Percentiles rank a stretch among this genome's conserved stretches.
Evolutionary conservation across 1,139 yeast genomes (phyloP).

Genomic region (Geotrichum europaeum): DNA sequence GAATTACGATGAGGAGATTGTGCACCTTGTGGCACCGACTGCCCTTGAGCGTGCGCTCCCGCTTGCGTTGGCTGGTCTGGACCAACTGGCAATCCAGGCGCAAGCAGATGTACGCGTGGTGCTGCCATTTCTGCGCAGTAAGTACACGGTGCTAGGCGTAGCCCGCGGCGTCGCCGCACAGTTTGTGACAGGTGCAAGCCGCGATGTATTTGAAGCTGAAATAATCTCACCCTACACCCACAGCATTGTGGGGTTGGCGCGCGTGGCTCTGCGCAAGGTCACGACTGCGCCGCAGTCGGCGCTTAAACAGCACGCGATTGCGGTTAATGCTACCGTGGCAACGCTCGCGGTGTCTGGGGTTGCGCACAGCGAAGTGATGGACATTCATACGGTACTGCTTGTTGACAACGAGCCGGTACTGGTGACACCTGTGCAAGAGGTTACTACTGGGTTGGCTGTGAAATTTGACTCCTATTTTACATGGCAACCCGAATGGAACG

Average conservation of each 20-base stretch:
- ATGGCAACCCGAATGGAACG: neutral
- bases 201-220: conserved; percentile 17
- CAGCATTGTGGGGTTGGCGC: conserved; percentile 19
- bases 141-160: conserved; percentile 1
- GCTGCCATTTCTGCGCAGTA: conserved; percentile 14
- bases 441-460: neutral
- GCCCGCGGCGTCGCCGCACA: conserved; percentile 6
- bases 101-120: conserved; percentile 8
- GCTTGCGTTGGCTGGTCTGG: neutral
- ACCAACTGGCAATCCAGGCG: neutral
- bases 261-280: conserved; percentile 11
- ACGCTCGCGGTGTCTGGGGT: neutral
- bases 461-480: conserved; percentile 8
- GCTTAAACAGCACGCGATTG: conserved; percentile 9
- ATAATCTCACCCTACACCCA: conserved; percentile 22
- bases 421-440: conserved; percentile 1
- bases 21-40: conserved; percentile 15
- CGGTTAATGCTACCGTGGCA: conserved; percentile 9
- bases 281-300: conserved; percentile 5
- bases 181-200: neutral
- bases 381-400: conserved; percentile 11
- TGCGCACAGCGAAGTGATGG: conserved; percentile 16
- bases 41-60: conserved; percentile 9
- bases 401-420: conserved; percentile 1
- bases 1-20: conserved; percentile 20